phyloP scores from a whole-genome alignment of 495 filamentous ascomycete species.

The Talaromyces adpressus region DNA sequence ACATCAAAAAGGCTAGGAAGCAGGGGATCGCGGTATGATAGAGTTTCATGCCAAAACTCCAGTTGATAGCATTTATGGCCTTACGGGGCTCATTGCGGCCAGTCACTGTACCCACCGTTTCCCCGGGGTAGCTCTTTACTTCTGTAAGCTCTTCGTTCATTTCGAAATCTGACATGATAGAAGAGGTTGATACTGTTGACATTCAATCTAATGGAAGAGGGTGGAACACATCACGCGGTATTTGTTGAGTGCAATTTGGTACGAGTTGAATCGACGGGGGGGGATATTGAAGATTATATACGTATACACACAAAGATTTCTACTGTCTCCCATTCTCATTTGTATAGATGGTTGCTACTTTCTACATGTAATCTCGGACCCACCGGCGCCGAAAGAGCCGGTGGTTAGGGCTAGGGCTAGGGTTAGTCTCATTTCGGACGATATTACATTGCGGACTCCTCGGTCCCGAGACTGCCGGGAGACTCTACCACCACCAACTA shows the following conservation, averaged over 20 bases:
- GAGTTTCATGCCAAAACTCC: neutral
- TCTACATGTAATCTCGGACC: neutral
- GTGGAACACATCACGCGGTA: neutral
- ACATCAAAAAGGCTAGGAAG: constrained; percentile 7
- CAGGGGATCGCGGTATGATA: constrained; percentile 6
- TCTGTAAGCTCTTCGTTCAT: neutral
- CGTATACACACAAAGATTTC: neutral
- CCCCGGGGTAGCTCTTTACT: neutral
- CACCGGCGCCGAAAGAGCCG: neutral
- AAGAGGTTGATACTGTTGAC: neutral
- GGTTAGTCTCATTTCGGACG: neutral
- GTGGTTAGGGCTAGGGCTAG: neutral
- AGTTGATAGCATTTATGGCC: constrained; percentile 1
- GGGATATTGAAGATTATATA: neutral
- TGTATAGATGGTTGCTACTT: neutral
- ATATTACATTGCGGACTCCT: neutral
- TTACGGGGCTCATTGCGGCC: neutral
- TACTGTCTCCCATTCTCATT: neutral
- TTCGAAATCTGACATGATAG: neutral
- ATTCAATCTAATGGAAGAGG: neutral
- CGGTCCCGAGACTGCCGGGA: neutral
- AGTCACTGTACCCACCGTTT: neutral
- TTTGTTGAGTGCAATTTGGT: neutral
- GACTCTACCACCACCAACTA: neutral
- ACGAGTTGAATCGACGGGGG: neutral